phyloP scores from a whole-genome alignment of 495 filamentous ascomycete genomes.

The Trichoderma parareesei region DNA sequence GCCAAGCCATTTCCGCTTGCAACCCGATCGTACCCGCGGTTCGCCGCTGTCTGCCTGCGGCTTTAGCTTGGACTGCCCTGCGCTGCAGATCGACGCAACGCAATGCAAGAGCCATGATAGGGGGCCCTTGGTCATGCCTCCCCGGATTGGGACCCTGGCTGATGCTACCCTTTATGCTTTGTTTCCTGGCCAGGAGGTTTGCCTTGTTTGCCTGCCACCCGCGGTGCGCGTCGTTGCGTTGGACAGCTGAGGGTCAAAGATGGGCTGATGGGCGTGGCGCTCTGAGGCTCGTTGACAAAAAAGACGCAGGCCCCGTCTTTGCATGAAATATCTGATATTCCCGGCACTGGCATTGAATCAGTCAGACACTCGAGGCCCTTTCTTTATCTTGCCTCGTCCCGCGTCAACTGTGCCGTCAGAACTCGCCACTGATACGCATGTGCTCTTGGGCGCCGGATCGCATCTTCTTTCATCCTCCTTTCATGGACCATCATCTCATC shows the following conservation, averaged over 20 bases:
- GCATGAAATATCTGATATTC: slow-evolving; percentile 3
- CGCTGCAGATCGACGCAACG: background rate
- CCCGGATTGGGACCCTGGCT: background rate
- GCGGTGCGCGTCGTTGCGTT: background rate
- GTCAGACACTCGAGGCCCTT: background rate
- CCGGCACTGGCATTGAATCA: background rate
- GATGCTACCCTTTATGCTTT: background rate
- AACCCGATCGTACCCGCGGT: slow-evolving; percentile 6
- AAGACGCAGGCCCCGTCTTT: slow-evolving; percentile 5
- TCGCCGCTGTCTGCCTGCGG: slow-evolving; percentile 1
- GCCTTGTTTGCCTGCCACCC: slow-evolving; percentile 2
- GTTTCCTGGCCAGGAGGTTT: background rate
- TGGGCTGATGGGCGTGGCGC: background rate
- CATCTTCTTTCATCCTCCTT: background rate
- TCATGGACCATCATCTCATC: background rate
- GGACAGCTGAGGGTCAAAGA: background rate
- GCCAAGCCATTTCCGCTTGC: slow-evolving; percentile 4
- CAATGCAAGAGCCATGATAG: background rate
- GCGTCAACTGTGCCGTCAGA: background rate
- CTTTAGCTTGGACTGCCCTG: background rate
- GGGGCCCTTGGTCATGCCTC: background rate
- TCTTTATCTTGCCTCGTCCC: background rate
- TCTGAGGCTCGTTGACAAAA: background rate
- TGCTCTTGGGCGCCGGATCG: background rate
- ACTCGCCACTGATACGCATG: background rate